A percentile compares a stretch with the other conserved stretches of the same genome.
Evolutionary conservation across 768 basidiomycete species (phyloP).

Genomic region (Boletellus sp.): DNA sequence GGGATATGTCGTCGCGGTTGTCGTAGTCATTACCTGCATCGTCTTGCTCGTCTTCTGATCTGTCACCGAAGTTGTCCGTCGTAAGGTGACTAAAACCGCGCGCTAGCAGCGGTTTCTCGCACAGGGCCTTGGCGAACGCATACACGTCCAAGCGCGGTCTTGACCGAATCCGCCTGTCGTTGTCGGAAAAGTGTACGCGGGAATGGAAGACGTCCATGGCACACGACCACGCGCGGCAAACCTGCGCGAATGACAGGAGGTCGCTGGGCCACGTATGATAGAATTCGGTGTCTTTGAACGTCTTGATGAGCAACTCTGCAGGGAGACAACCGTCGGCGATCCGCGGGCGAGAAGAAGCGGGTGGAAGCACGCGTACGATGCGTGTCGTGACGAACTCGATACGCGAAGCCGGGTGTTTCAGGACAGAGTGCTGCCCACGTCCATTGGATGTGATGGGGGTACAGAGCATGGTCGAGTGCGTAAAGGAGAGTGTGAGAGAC

Average conservation of each 20-base stretch:
- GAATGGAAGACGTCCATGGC: slow-evolving; percentile 20
- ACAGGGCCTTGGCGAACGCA: slow-evolving; percentile 17
- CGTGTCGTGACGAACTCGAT: slow-evolving; percentile 21
- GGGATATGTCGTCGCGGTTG: background rate
- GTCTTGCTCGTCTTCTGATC: slow-evolving; percentile 2
- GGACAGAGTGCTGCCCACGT: slow-evolving; percentile 1
- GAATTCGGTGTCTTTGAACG: slow-evolving; percentile 18
- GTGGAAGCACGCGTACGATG: slow-evolving; percentile 18
- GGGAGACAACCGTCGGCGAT: slow-evolving; percentile 14
- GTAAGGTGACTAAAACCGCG: slow-evolving; percentile 13
- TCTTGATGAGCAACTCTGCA: slow-evolving; percentile 18
- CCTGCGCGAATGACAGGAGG: slow-evolving; percentile 25
- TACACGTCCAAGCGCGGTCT: slow-evolving; percentile 10
- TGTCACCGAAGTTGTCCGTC: slow-evolving; percentile 12
- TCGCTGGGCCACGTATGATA: slow-evolving; percentile 18
- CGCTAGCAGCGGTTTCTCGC: slow-evolving; percentile 12
- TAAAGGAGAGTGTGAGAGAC: slow-evolving; percentile 21
- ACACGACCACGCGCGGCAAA: slow-evolving; percentile 23
- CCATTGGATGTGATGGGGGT: slow-evolving; percentile 3
- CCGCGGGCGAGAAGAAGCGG: background rate
- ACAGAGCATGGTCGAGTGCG: slow-evolving; percentile 19
- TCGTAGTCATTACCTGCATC: background rate
- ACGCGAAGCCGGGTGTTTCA: slow-evolving; percentile 7
- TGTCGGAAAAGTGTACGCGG: slow-evolving; percentile 16
- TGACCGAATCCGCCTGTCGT: background rate